These are phyloP conservation scores for Peterozyma xylosa DNA, from an alignment of 805 yeast species.

Conservation along the genomic window DNA sequence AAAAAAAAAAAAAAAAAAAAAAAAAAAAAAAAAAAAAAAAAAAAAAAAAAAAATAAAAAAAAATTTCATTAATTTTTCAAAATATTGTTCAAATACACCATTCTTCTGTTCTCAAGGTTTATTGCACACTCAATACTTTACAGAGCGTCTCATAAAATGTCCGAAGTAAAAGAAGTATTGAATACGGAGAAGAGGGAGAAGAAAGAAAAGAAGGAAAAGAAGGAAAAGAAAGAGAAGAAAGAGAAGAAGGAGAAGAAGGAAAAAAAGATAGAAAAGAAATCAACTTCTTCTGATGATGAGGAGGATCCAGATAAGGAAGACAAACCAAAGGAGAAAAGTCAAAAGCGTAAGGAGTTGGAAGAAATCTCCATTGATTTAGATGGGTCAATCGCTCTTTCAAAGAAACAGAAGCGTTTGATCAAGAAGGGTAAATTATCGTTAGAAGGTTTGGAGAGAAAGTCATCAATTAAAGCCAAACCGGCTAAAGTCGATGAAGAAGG, in stretches of 20 bases:
- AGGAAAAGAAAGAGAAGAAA: constrained; percentile 16
- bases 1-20: too few relatives aligned
- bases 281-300: constrained; percentile 17
- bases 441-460: constrained; percentile 39
- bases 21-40: too few relatives aligned
- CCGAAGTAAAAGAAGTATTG: neutral
- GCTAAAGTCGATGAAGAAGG: constrained; percentile 21
- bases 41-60: too few relatives aligned
- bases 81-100: too few relatives aligned
- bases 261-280: constrained; percentile 24
- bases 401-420: constrained; percentile 79
- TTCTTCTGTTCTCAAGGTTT: too few relatives aligned
- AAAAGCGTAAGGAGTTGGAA: constrained; percentile 28
- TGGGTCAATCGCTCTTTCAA: constrained; percentile 77
- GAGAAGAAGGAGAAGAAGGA: constrained; percentile 26
- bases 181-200: constrained; percentile 1
- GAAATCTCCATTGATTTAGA: constrained; percentile 64
- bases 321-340: constrained; percentile 3
- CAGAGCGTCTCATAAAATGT: too few relatives aligned
- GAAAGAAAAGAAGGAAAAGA: constrained; percentile 9
- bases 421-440: constrained; percentile 68
- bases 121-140: too few relatives aligned
- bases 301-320: constrained; percentile 26
- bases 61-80: too few relatives aligned
- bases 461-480: constrained; percentile 22